Conservation (phyloP, 306 rosid species). For the Vigna trinervia region DNA sequence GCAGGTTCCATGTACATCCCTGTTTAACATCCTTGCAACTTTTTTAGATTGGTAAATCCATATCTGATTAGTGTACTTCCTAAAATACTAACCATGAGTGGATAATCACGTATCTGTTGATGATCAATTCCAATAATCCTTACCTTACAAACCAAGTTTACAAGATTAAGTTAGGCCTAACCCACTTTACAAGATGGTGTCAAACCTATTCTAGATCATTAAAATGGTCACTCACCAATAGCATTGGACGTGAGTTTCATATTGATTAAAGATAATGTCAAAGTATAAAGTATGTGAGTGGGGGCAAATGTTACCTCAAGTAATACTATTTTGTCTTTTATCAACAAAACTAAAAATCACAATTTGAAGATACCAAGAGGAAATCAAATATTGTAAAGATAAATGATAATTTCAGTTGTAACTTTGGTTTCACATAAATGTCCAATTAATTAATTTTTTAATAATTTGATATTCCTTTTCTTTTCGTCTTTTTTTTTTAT, state of each 20-base stretch:
- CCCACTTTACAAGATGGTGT: no score
- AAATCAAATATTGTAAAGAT: constrained; percentile 5
- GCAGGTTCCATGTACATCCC: constrained; percentile 3
- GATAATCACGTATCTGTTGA: not conserved
- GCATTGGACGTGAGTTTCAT: no score
- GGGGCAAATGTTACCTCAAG: no score
- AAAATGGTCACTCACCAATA: no score
- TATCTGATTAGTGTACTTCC: constrained; percentile 15
- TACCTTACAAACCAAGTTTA: no score
- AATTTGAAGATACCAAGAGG: not conserved
- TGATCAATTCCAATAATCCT: not conserved
- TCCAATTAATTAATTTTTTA: constrained; percentile 1
- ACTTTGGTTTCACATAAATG: not conserved
- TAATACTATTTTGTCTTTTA: not conserved
- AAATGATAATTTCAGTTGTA: constrained; percentile 23
- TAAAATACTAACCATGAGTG: not conserved
- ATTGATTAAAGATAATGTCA: no score
- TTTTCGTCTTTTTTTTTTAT: not conserved
- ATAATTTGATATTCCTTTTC: constrained; percentile 15
- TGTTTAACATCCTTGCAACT: not conserved
- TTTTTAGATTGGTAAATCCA: not conserved
- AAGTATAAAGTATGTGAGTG: no score
- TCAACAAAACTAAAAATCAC: not conserved
- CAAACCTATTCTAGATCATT: no score
- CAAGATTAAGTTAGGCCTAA: no score